Base-by-base conservation (phyloP, 805 yeast species). In the Nakazawaea molendinolei region DNA sequence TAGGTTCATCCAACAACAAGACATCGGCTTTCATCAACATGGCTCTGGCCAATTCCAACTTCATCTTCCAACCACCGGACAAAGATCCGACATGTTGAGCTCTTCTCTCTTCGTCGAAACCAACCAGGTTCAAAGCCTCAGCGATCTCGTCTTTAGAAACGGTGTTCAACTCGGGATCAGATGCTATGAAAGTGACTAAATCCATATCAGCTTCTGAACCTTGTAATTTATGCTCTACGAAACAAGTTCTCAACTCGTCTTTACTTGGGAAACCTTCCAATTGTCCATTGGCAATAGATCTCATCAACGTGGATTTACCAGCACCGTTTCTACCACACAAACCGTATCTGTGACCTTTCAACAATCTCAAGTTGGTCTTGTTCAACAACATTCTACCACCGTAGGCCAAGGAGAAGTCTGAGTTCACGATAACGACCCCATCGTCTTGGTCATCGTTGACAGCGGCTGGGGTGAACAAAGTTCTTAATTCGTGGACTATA, bases 1-100 rank as follows among this genome's bases (percentile, higher is more conserved):
- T 90, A 60, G 98, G 98, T 75, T 90, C 98, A 64, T 90, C 98
- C 55, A 90, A 72, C 49, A 90, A 69, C 52, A 90, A 72, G 38
- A 90, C 89, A 63, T 90, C 98, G 23, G 97, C 98, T 61, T 80
- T 86, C 86, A 87, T 85, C 49, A 90, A 69, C 96, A 90, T 89
- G 24, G 97, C 98, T 67, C 97, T 81, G n/a, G 97, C 98, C 53
- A 90, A 71, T 64, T 89, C 97, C 49, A 90, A 74, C 66, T 90
- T 90, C 98, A 90, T 90, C 65, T 92, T 92, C 98, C 98, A 90
- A 61, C 98, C 98, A 62, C 98, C 98, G 29, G 96, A 86, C 41
- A 90, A 68, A 2, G 97, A 85, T 26, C 96, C 96, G 40, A 92
- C 96, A 31, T 85, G 74, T 64, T 89, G 97, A 21, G 74, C 73